Evolutionary conservation across 2,329 filamentous ascomycete genomes (phyloP).

Genomic region (Xylaria multiplex): DNA sequence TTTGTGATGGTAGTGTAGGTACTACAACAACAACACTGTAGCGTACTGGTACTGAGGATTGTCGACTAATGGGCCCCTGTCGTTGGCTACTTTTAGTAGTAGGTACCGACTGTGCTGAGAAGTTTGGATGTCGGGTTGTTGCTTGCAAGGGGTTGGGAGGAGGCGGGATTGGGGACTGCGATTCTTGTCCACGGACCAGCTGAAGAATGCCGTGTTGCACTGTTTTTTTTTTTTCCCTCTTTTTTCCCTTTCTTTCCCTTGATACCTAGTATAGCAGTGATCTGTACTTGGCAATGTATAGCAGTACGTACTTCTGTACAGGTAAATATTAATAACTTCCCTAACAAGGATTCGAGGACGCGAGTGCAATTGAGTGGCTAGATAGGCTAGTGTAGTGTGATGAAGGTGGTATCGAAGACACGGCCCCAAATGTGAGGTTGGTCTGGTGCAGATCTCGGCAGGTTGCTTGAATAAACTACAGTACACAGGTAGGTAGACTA

Average conservation of each 20-base stretch:
- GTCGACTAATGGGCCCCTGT: conserved; percentile 23
- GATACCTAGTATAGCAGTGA: not conserved
- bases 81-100: conserved; percentile 22
- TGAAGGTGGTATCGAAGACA: conserved; percentile 20
- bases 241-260: not conserved
- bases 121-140: conserved; percentile 37
- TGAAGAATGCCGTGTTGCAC: conserved; percentile 26
- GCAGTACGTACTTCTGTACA: not conserved
- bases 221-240: conserved; percentile 1
- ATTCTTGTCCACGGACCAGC: conserved; percentile 25
- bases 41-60: not conserved
- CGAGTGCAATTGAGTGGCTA: conserved; percentile 21
- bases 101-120: not conserved
- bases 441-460: conserved; percentile 29
- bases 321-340: conserved; percentile 19
- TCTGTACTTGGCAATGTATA: not conserved
- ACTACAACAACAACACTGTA: not conserved
- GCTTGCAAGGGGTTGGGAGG: conserved; percentile 41
- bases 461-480: conserved; percentile 12
- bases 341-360: conserved; percentile 25
- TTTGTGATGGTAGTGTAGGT: conserved; percentile 5
- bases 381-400: conserved; percentile 12
- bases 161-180: conserved; percentile 22
- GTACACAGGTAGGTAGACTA: not conserved
- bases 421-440: conserved; percentile 12